Evolutionary conservation across 345 rosid species (phyloP).

Genomic region (Bruguiera gymnorhiza): DNA sequence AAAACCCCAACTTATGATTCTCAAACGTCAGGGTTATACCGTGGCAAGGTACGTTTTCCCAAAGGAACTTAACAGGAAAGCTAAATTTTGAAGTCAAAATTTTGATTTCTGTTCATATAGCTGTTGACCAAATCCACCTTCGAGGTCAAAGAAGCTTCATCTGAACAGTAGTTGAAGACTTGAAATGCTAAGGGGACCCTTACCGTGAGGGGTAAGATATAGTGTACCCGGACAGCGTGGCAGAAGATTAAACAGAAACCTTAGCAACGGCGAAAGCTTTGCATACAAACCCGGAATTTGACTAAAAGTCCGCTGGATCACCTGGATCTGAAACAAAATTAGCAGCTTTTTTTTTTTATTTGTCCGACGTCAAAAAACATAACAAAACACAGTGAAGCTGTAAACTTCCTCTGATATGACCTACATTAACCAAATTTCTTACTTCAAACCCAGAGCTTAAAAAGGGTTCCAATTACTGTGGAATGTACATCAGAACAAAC

Average conservation of each 20-base stretch:
- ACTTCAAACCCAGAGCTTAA: neutral
- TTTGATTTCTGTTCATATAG: slow-evolving; percentile 3
- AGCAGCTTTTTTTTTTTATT: too few relatives aligned
- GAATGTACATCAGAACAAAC: neutral
- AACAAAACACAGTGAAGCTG: too few relatives aligned
- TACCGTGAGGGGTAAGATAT: slow-evolving; percentile 1
- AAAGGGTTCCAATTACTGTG: neutral
- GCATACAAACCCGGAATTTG: neutral
- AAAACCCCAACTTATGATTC: slow-evolving; percentile 2
- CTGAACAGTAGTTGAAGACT: neutral
- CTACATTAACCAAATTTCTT: too few relatives aligned
- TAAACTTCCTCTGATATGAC: too few relatives aligned
- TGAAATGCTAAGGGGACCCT: slow-evolving; percentile 12
- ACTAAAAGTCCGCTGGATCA: neutral
- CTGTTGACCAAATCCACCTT: slow-evolving; percentile 15
- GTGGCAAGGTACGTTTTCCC: too few relatives aligned
- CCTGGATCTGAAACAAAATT: slow-evolving; percentile 11
- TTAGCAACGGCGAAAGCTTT: slow-evolving; percentile 8
- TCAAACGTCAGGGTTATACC: neutral
- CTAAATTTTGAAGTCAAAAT: slow-evolving; percentile 6
- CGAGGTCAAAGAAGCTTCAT: slow-evolving; percentile 25
- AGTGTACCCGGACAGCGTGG: neutral
- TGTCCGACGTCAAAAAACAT: too few relatives aligned
- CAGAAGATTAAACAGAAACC: slow-evolving; percentile 2
- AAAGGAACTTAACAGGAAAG: neutral